Percentiles rank a stretch among this genome's conserved stretches.
These are phyloP conservation scores for Ceratobasidium sp. DNA, from an alignment of 1,284 basidiomycete species.

Conservation along the genomic window DNA sequence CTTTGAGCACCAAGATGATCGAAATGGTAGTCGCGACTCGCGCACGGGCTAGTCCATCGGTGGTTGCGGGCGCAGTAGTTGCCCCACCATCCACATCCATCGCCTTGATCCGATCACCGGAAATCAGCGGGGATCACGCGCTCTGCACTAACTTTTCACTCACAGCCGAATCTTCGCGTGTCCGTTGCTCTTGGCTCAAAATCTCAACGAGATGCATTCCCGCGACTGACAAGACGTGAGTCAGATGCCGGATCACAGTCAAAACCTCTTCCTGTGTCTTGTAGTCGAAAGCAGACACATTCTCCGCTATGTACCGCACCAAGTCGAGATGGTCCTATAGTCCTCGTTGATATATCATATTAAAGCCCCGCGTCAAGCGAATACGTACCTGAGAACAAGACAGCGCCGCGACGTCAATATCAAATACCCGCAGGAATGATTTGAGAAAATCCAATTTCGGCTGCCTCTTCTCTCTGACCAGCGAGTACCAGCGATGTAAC, in stretches of 20 bases:
- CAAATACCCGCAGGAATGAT: slow-evolving; percentile 80
- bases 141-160: slow-evolving; percentile 44
- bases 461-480: slow-evolving; percentile 88
- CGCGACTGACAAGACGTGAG: slow-evolving; percentile 79
- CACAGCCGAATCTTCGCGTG: slow-evolving; percentile 39
- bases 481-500: slow-evolving; percentile 87
- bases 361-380: slow-evolving; percentile 59
- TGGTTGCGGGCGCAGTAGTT: slow-evolving; percentile 41
- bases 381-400: slow-evolving; percentile 52
- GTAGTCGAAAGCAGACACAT: slow-evolving; percentile 90
- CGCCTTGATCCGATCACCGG: neutral
- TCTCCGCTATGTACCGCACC: slow-evolving; percentile 91
- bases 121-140: slow-evolving; percentile 14
- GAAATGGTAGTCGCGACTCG: slow-evolving; percentile 71
- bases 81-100: slow-evolving; percentile 27
- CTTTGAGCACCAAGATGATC: slow-evolving; percentile 83
- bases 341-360: slow-evolving; percentile 36
- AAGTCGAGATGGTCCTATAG: slow-evolving; percentile 79
- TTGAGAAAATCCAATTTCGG: slow-evolving; percentile 87
- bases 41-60: slow-evolving; percentile 52
- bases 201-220: slow-evolving; percentile 77
- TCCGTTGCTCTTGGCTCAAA: slow-evolving; percentile 19
- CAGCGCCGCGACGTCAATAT: slow-evolving; percentile 59
- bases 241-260: slow-evolving; percentile 82
- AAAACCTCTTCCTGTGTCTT: slow-evolving; percentile 94